phyloP scores from a whole-genome alignment of 257 asterid species.

The Orobanche coerulescens region DNA sequence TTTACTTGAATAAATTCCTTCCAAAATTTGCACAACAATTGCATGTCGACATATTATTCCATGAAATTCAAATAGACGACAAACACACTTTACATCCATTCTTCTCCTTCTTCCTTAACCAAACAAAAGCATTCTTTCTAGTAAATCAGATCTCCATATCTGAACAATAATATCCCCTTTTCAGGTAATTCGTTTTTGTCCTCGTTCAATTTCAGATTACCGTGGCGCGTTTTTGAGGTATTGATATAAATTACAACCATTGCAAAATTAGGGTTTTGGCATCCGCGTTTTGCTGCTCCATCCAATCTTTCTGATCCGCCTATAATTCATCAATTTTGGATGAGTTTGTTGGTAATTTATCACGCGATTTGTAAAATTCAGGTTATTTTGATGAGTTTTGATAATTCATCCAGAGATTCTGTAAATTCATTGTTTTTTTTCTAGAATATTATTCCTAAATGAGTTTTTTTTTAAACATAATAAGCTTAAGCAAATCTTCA shows the following conservation, averaged over 20 bases:
- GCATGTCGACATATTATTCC: too few relatives aligned
- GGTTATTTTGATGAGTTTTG: neutral
- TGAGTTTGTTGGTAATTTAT: conserved; percentile 2
- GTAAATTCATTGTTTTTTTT: neutral
- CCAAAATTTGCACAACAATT: too few relatives aligned
- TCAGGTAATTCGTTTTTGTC: conserved; percentile 23
- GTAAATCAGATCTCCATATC: conserved; percentile 28
- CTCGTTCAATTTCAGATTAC: conserved; percentile 8
- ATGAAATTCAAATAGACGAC: too few relatives aligned
- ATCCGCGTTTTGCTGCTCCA: conserved; percentile 14
- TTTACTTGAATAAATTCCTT: too few relatives aligned
- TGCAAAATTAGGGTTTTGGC: conserved; percentile 37
- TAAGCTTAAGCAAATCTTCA: neutral
- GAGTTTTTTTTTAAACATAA: neutral
- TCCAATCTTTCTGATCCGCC: neutral
- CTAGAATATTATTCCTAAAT: neutral
- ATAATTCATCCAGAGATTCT: neutral
- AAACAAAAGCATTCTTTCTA: too few relatives aligned
- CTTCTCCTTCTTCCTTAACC: too few relatives aligned
- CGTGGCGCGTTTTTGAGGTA: conserved; percentile 9
- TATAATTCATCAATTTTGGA: neutral
- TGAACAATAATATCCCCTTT: conserved; percentile 7
- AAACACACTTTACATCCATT: too few relatives aligned
- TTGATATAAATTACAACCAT: neutral
- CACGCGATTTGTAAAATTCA: neutral